Evolutionary conservation across 768 basidiomycete genomes (phyloP), one percentile per base, ranked within the genome.

Genomic region (Guyanaporus albipodus): DNA sequence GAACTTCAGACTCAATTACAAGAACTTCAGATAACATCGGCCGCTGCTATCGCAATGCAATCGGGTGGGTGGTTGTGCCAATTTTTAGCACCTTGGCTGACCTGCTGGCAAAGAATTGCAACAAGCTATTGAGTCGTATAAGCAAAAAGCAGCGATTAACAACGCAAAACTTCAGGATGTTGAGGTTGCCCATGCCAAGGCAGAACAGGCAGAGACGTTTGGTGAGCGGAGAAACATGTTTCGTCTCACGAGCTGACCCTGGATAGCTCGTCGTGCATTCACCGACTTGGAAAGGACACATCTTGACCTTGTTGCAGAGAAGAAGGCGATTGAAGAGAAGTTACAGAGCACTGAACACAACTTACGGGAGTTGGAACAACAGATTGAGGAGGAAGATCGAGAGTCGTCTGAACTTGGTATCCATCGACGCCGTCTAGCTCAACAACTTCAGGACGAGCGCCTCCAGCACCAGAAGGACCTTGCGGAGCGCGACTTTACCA

Each of bases 401-500:
- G 83, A 85, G 44, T 77, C 77, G 11, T 77, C 82, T 19, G 84
- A 87, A 51, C 70, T 83, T 29, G 80, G 76, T 23, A 63, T 80
- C 18, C 75, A 86, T 32, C 76, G 82, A 24, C 79, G 82, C 49
- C 77, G 85, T 21, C 69, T 90, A n/a, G 72, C 78, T 1, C 85
- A 85, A 48, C 84, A 87, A 59, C 72, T 91, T 57, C 85, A 89
- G 52, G 85, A 87, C 47, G 84, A 87, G 61, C 76, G 86, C 51
- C 80, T 85, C 47, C 83, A 83, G 44, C 82, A 91, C 59, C 79
- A 82, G 59, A 85, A 90, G 56, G 87, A 91, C 52, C 73, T 90
- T n/a, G 72, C 78, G 2, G 86, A 90, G 51, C 77, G 86, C 6
- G 87, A 90, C 63, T 87, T 89, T 61, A 70, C 83, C 10, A 74